Evolutionary conservation across 1,284 basidiomycete species (phyloP).

Genomic region (Filobasidium uniguttulatum): DNA sequence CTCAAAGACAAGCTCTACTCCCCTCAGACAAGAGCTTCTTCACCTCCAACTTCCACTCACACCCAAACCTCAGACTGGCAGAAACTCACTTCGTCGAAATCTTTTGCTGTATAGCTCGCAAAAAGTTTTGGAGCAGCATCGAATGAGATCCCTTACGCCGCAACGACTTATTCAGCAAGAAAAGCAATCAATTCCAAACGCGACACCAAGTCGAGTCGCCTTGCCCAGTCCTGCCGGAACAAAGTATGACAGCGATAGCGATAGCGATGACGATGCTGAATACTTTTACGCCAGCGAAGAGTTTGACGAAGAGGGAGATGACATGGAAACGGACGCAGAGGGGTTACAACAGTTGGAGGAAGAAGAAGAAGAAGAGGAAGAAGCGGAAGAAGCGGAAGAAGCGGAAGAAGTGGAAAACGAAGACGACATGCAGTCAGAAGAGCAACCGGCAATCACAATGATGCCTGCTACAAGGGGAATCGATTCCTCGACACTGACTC

Average conservation of each 20-base stretch:
- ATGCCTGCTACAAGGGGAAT: too few relatives aligned
- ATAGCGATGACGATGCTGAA: slow-evolving; percentile 15
- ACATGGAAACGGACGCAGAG: not conserved
- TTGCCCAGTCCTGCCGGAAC: slow-evolving; percentile 12
- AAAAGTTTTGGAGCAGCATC: slow-evolving; percentile 26
- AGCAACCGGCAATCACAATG: too few relatives aligned
- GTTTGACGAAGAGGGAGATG: slow-evolving; percentile 5
- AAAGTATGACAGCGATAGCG: slow-evolving; percentile 2
- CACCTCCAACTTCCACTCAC: not conserved
- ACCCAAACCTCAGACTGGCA: slow-evolving; percentile 19
- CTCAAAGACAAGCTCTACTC: slow-evolving; percentile 17
- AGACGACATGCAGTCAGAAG: too few relatives aligned
- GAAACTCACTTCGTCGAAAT: slow-evolving; percentile 26
- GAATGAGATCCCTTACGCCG: too few relatives aligned
- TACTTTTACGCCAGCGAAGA: slow-evolving; percentile 12
- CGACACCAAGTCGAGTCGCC: slow-evolving; percentile 10
- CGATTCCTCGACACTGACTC: not conserved
- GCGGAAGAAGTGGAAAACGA: not conserved
- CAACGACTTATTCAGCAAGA: slow-evolving; percentile 17
- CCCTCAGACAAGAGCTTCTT: not conserved
- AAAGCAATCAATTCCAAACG: slow-evolving; percentile 20
- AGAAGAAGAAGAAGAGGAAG: slow-evolving; percentile 9
- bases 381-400: not conserved
- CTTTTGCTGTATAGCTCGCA: slow-evolving; percentile 30
- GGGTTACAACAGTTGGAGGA: slow-evolving; percentile 1